Evolutionary conservation across 257 asterid species (phyloP), one percentile per base, ranked within the genome.

Genomic region (Lavandula angustifolia): DNA sequence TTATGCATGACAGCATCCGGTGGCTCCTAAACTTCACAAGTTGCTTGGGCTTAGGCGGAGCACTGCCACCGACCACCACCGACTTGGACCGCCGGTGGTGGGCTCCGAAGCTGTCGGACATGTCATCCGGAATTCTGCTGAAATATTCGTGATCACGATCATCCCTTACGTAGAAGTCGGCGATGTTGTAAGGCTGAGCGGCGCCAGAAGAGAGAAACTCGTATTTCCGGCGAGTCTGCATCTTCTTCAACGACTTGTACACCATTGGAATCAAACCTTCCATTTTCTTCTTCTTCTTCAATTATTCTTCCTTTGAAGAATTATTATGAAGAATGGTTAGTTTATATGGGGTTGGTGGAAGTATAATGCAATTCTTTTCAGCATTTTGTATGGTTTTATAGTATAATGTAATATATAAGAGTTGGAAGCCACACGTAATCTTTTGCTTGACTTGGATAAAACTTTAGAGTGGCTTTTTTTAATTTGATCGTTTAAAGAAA

Each of bases 181-280:
- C 69, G 72, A 73, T 65, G 66, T 75, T 76, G 79, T 73, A 74
- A 13, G 76, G 37, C 41, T 66, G 65, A 3, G 77, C 38, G 12
- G 74, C 55, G 11, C 71, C 73, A 3, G 88, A 62, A 41, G 95
- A 83, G 12, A 89, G 91, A 40, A 79, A 70, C 57, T 87, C 77
- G 50, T 89, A 89, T 31, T 74, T 68, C 41, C 82, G 74, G 43
- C 88, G 85, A 61, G 76, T 74, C 74, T 53, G 78, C 68, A 5
- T 83, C 76, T 73, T 86, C 84, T 76, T 77, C 61, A 89, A 68
- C 14, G 83, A 81, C 64, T 58, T 83, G 79, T 62, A 87, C 13
- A 84, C 84, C 82, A 84, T 43, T 13, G 96, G 96, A 54, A 89
- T 74, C 4, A 89, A 69, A 18, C 96, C 96, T 64, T 89, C 95